Evolutionary conservation across 192 early-diverging fungal species (phyloP).

Genomic region (Geosiphon pyriformis): DNA sequence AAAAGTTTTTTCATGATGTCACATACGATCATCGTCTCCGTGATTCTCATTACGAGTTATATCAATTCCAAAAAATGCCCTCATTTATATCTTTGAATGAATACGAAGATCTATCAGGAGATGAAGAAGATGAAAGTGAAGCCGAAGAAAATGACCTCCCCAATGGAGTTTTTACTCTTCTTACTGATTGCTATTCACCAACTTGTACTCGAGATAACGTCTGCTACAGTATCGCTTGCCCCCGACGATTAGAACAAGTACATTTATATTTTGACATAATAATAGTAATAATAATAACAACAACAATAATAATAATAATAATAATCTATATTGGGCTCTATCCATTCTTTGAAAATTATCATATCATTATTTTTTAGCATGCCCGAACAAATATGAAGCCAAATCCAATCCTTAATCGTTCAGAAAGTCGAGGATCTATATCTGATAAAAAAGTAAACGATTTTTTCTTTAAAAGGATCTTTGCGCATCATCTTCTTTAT

Average conservation of each 20-base stretch:
- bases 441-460: not conserved
- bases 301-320: slow-evolving; percentile 23
- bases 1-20: slow-evolving; percentile 91
- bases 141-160: slow-evolving; percentile 43
- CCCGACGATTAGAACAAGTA: slow-evolving; percentile 68
- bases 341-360: not conserved
- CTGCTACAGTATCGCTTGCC: slow-evolving; percentile 90
- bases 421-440: not conserved
- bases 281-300: too few species aligned
- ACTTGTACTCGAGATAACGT: slow-evolving; percentile 75
- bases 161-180: slow-evolving; percentile 83
- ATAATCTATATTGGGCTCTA: not conserved
- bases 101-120: slow-evolving; percentile 13
- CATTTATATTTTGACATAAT: too few species aligned
- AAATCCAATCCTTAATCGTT: not conserved
- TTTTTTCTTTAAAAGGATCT: not conserved
- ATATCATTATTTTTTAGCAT: not conserved
- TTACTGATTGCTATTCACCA: slow-evolving; percentile 92
- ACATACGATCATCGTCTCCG: slow-evolving; percentile 79
- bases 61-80: slow-evolving; percentile 61
- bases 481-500: not conserved
- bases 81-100: slow-evolving; percentile 18
- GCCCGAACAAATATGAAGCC: not conserved
- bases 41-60: slow-evolving; percentile 79
- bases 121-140: slow-evolving; percentile 25